Conservation (phyloP, 2,329 filamentous ascomycete species). For the Chrysoporthe deuterocubensis region DNA sequence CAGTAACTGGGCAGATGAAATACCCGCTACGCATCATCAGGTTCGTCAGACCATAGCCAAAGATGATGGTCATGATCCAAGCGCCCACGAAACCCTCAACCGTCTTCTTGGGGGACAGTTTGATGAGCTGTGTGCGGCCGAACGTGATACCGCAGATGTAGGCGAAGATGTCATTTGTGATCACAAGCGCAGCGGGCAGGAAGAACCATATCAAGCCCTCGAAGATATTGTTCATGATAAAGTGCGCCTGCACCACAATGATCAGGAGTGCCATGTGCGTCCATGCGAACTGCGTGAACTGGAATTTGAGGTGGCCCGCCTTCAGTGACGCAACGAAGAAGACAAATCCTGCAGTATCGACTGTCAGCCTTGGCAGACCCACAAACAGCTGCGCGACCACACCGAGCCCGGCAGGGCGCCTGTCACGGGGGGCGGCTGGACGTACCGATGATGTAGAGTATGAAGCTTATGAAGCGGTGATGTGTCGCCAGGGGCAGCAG, state of each 20-base stretch:
- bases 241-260: slow-evolving; percentile 97
- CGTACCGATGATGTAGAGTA: slow-evolving; percentile 94
- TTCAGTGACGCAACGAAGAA: slow-evolving; percentile 96
- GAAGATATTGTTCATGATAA: slow-evolving; percentile 99
- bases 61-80: slow-evolving; percentile 92
- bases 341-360: slow-evolving; percentile 73
- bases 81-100: slow-evolving; percentile 96
- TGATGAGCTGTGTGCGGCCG: slow-evolving; percentile 94
- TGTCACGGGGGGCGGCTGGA: slow-evolving; percentile 25
- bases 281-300: slow-evolving; percentile 99
- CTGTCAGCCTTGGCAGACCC: slow-evolving; percentile 29
- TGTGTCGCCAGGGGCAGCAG: slow-evolving; percentile 93
- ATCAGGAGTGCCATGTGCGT: slow-evolving; percentile 99
- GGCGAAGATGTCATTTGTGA: slow-evolving; percentile 98
- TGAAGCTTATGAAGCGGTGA: slow-evolving; percentile 98
- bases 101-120: slow-evolving; percentile 98
- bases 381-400: no score
- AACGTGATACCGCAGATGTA: slow-evolving; percentile 98
- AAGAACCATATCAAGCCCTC: slow-evolving; percentile 99
- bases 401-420: background rate
- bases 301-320: slow-evolving; percentile 95
- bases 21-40: slow-evolving; percentile 89
- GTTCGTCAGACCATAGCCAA: slow-evolving; percentile 81
- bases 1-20: slow-evolving; percentile 96
- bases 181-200: slow-evolving; percentile 89